phyloP scores from a whole-genome alignment of 2,329 filamentous ascomycete species.

The Pleoardoris graminearum region DNA sequence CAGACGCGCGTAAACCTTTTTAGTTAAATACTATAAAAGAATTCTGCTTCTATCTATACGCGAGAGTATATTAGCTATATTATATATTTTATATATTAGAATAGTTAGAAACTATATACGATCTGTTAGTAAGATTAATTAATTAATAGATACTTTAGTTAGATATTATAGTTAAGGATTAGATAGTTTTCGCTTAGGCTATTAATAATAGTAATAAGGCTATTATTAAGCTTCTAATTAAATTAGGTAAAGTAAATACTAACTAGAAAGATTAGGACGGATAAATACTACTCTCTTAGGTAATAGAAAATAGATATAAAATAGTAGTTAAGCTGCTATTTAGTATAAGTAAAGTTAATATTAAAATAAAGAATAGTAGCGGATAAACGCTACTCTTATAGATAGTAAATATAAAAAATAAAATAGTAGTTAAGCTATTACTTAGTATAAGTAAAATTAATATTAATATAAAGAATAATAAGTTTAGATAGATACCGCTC shows the following conservation, averaged over 20 bases:
- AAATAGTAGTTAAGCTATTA: too few species aligned
- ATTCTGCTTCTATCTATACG: conserved; percentile 1
- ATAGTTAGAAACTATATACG: not conserved
- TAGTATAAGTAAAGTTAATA: too few species aligned
- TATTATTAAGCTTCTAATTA: not conserved
- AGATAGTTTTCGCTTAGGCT: not conserved
- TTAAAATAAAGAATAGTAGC: too few species aligned
- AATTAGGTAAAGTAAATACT: not conserved
- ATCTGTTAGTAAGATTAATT: not conserved
- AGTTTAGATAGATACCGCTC: too few species aligned
- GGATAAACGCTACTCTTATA: too few species aligned
- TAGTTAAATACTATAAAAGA: not conserved
- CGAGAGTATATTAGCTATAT: not conserved
- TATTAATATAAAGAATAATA: too few species aligned
- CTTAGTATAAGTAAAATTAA: too few species aligned
- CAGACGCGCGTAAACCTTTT: not conserved
- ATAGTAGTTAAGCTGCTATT: too few species aligned
- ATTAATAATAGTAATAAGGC: not conserved
- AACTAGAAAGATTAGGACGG: not conserved
- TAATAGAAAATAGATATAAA: too few species aligned
- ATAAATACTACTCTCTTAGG: not conserved
- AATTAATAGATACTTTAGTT: not conserved
- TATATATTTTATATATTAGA: not conserved
- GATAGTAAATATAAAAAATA: too few species aligned
- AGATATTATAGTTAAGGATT: not conserved